Conservation (phyloP, 345 rosid species). For the Aurinia saxatilis region DNA sequence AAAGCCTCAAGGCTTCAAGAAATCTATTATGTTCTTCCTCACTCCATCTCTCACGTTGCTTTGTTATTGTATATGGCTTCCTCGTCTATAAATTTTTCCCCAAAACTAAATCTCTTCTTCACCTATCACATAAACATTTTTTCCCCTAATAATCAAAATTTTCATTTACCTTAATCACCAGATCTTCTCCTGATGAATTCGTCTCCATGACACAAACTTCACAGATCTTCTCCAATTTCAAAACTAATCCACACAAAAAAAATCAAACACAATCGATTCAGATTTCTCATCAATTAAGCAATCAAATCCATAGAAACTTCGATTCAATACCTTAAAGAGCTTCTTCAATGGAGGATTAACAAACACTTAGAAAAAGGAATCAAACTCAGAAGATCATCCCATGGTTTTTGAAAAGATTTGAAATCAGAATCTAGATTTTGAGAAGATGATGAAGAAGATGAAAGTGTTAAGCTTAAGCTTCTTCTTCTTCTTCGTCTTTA, state of each 20-base stretch:
- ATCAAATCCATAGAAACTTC: neutral
- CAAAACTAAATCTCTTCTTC: neutral
- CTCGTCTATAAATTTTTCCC: slow-evolving; percentile 36
- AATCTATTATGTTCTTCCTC: slow-evolving; percentile 91
- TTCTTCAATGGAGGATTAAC: neutral
- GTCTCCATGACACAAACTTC: slow-evolving; percentile 26
- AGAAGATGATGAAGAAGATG: slow-evolving; percentile 3
- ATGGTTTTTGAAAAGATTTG: too few relatives aligned
- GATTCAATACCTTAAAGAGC: too few relatives aligned
- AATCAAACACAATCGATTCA: neutral
- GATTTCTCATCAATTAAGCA: neutral
- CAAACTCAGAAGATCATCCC: neutral
- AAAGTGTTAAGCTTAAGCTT: neutral
- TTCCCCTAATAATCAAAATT: neutral
- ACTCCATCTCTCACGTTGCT: slow-evolving; percentile 88
- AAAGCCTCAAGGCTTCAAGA: slow-evolving; percentile 78
- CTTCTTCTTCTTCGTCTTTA: slow-evolving; percentile 7
- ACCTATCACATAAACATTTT: neutral
- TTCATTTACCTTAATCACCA: slow-evolving; percentile 18
- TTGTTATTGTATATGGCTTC: slow-evolving; percentile 82
- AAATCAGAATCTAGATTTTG: neutral
- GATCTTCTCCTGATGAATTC: slow-evolving; percentile 27
- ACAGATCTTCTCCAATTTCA: slow-evolving; percentile 5
- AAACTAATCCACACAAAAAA: too few relatives aligned
- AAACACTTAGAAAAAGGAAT: neutral